These are phyloP conservation scores for Kodamaea fungicola DNA, from an alignment of 1,139 yeast genomes.

Conservation along the genomic window DNA sequence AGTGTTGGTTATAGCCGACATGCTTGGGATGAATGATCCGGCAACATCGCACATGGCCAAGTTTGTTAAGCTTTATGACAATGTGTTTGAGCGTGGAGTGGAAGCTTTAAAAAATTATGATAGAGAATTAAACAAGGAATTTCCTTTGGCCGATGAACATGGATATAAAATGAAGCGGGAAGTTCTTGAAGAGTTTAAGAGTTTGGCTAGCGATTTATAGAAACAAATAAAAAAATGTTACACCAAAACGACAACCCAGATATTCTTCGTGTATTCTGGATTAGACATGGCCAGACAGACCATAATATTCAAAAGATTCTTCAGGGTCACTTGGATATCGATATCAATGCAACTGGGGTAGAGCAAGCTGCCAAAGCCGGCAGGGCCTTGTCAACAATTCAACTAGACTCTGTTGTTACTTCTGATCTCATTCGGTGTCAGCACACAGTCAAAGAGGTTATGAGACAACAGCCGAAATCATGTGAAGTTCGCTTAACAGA, in stretches of 20 bases:
- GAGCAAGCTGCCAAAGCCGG: constrained; percentile 56
- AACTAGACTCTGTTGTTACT: constrained; percentile 50
- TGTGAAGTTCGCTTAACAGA: constrained; percentile 21
- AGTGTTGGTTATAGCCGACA: constrained; percentile 82
- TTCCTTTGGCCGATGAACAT: constrained; percentile 64
- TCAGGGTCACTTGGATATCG: constrained; percentile 71
- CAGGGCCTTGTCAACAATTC: constrained; percentile 29
- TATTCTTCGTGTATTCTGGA: constrained; percentile 52
- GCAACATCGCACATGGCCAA: constrained; percentile 50
- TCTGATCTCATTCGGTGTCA: constrained; percentile 64
- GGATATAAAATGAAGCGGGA: constrained; percentile 71
- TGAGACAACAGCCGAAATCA: constrained; percentile 22
- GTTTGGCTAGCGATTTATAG: constrained; percentile 1
- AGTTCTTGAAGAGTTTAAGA: constrained; percentile 49
- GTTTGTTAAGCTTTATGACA: constrained; percentile 70
- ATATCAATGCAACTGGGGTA: constrained; percentile 55
- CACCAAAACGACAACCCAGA: constrained; percentile 32
- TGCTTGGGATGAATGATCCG: constrained; percentile 71
- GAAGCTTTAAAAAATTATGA: constrained; percentile 53
- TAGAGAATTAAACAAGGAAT: constrained; percentile 52
- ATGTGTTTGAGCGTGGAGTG: constrained; percentile 49
- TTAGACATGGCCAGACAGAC: constrained; percentile 81
- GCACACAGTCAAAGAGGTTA: constrained; percentile 46
- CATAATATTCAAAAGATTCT: constrained; percentile 62
- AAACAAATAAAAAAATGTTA: neutral